Base-by-base conservation (phyloP, 2,329 filamentous ascomycete species). In the Raffaelea deltoideospora region DNA sequence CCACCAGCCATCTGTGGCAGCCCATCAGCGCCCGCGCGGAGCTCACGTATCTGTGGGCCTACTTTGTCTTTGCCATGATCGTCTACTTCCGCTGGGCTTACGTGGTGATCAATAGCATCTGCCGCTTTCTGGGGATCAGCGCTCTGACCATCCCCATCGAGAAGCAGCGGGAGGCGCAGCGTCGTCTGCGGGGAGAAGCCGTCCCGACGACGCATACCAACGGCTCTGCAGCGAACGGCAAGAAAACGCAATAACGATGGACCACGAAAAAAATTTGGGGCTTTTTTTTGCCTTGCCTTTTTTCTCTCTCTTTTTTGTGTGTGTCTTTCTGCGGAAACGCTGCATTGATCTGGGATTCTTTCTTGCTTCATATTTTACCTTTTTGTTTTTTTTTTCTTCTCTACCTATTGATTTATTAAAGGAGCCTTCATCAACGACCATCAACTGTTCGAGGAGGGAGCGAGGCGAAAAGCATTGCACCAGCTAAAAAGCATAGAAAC, bases 31-130 rank as follows among this genome's bases (percentile, higher is more conserved):
- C 79, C 3, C 56, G 60, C 27, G 47, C 75, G 7, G 90, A 96
- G 59, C 60, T 86, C 13, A 71, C 69, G 58, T 98, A 96, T 53
- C 72, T 98, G 18, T 76, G 83, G 49, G 74, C 64, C 0, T 96
- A 94, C 60, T 79, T 96, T 43, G 50, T 82, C 34, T 90, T 95
- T 54, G 77, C 87, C 2, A 61, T 77, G 32, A 61, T 87, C n/a
- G 81, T 84, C 3, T 98, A 98, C 59, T 87, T 82, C 56, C 75
- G 81, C 47, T 98, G 90, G 90, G 90, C 90, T 1, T 79, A 81
- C 49, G 65, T 94, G 30, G 87, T 96, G 33, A 85, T 94, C 50
- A 81, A 77, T 43, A 82, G 80, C 53, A 96, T 98, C 49, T 96
- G 90, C 61, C 69, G 78, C 37, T 96, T 82, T 59, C 64, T 98